Evolutionary conservation across 2,329 filamentous ascomycete genomes (phyloP).

Genomic region (Microsporum ferrugineum): DNA sequence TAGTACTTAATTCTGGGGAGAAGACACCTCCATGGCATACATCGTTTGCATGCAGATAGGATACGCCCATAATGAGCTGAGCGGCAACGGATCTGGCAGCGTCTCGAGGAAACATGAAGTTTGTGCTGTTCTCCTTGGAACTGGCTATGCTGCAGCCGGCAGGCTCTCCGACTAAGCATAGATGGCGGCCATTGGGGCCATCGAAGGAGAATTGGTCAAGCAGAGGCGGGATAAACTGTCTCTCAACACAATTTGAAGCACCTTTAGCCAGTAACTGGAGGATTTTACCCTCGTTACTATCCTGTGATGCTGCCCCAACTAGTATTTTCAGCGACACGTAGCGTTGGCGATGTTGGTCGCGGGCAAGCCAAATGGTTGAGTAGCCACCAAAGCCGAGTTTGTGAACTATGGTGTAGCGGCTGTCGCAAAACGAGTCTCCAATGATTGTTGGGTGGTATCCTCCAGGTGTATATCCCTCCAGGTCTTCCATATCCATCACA

Average conservation of each 20-base stretch:
- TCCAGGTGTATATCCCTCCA: conserved; percentile 22
- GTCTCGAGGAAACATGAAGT: conserved; percentile 17
- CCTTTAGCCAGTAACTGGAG: conserved; percentile 9
- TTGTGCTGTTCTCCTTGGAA: conserved; percentile 14
- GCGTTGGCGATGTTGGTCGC: conserved; percentile 8
- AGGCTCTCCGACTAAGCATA: conserved; percentile 12
- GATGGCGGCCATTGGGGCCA: conserved; percentile 14
- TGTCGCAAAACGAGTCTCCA: conserved; percentile 9
- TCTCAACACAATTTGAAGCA: neutral
- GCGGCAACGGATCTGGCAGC: conserved; percentile 16
- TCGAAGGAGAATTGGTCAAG: conserved; percentile 13
- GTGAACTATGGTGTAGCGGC: conserved; percentile 13
- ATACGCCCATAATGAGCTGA: conserved; percentile 15
- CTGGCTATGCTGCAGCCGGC: conserved; percentile 12
- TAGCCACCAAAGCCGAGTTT: conserved; percentile 17
- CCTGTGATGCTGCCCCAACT: conserved; percentile 8
- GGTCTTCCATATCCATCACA: conserved; percentile 13
- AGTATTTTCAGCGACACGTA: conserved; percentile 19
- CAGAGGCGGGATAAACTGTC: conserved; percentile 8
- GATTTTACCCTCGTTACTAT: conserved; percentile 10
- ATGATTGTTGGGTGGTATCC: conserved; percentile 27
- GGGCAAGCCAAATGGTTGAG: conserved; percentile 17
- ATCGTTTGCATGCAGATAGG: conserved; percentile 16
- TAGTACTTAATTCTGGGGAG: too few species aligned
- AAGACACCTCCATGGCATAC: conserved; percentile 17